Percentiles rank a stretch among this genome's conserved stretches.
Conservation (phyloP, 2,329 filamentous ascomycete genomes). For the Colletotrichum nymphaeae region DNA sequence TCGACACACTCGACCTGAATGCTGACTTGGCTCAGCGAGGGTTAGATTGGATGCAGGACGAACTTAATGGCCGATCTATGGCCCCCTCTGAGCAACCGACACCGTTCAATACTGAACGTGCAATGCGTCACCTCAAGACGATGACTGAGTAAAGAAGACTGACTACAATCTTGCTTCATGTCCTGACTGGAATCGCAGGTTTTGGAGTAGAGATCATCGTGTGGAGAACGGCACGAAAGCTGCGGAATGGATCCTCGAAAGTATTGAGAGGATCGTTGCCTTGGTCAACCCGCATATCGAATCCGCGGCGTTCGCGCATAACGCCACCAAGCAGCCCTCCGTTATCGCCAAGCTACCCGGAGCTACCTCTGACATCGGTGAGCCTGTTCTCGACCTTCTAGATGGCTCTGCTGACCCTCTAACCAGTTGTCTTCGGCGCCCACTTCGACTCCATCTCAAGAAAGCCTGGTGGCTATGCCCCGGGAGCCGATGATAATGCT, state of each 20-base stretch:
- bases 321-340: not conserved
- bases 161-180: not conserved
- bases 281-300: not conserved
- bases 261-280: not conserved
- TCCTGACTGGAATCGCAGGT: not conserved
- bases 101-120: not conserved
- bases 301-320: not conserved
- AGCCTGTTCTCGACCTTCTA: not conserved
- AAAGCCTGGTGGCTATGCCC: not conserved
- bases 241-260: not conserved
- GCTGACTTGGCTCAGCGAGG: not conserved
- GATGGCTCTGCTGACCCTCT: not conserved
- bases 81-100: not conserved
- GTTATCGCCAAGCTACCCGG: not conserved
- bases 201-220: not conserved
- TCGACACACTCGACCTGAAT: not conserved
- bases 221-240: not conserved
- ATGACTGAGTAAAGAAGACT: not conserved
- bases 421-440: not conserved
- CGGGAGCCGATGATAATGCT: not conserved
- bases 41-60: not conserved
- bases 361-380: not conserved
- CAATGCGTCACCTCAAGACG: not conserved
- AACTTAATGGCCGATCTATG: not conserved
- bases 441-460: not conserved